These are phyloP conservation scores for Alternaria incomplexa DNA, from an alignment of 2,329 filamentous ascomycete genomes.

Conservation along the genomic window DNA sequence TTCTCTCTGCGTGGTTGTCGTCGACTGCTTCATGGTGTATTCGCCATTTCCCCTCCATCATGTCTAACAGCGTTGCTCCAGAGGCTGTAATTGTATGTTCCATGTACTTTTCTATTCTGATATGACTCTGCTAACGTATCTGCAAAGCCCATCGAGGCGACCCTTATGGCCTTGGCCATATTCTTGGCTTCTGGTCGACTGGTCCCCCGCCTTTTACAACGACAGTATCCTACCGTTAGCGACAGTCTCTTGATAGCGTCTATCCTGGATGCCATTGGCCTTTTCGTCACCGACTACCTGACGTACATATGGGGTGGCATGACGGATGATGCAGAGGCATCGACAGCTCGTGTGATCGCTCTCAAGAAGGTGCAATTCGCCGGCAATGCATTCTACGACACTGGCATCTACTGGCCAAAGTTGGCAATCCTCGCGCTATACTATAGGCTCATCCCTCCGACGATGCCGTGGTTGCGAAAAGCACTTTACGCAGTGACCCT, in stretches of 20 bases:
- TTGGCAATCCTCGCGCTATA: slow-evolving; percentile 23
- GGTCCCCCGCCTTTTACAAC: slow-evolving; percentile 20
- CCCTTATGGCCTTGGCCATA: slow-evolving; percentile 13
- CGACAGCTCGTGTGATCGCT: slow-evolving; percentile 9
- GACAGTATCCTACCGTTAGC: slow-evolving; percentile 19
- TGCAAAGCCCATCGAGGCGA: slow-evolving; percentile 19
- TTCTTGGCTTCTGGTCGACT: slow-evolving; percentile 25
- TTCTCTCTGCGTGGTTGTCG: neutral
- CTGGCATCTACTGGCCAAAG: slow-evolving; percentile 27
- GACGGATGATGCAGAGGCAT: slow-evolving; percentile 15
- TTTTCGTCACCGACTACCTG: slow-evolving; percentile 26
- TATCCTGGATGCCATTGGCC: slow-evolving; percentile 20
- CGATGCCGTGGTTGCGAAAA: slow-evolving; percentile 24
- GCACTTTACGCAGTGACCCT: slow-evolving; percentile 11
- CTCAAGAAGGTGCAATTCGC: slow-evolving; percentile 31
- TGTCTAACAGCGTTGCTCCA: slow-evolving; percentile 13
- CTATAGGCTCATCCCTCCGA: slow-evolving; percentile 21
- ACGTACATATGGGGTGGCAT: slow-evolving; percentile 29
- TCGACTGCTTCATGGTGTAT: neutral
- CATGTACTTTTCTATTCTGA: neutral
- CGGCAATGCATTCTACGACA: slow-evolving; percentile 27
- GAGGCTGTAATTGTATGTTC: slow-evolving; percentile 17
- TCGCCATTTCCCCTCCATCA: neutral
- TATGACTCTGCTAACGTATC: neutral
- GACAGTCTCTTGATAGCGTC: slow-evolving; percentile 25